Conservation (phyloP, 2,329 filamentous ascomycete species). For the Alternaria solani region DNA sequence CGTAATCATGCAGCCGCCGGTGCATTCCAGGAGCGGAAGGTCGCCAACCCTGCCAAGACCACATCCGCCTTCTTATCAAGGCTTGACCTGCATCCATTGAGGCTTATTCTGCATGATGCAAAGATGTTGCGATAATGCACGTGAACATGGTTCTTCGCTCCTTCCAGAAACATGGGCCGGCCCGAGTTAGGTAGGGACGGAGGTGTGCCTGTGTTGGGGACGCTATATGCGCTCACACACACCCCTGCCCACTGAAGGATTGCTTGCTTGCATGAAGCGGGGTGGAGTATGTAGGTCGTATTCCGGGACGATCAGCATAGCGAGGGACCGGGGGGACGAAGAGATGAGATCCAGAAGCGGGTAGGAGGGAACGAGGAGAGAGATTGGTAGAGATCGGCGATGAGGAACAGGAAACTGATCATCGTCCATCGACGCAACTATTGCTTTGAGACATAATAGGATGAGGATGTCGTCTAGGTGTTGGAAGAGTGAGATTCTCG, state of each 20-base stretch:
- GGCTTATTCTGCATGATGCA: background rate
- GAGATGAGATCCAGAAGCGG: background rate
- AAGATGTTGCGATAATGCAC: slow-evolving; percentile 1
- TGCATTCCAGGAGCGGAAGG: background rate
- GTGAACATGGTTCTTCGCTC: background rate
- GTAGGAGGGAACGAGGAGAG: background rate
- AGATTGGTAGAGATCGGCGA: slow-evolving; percentile 2
- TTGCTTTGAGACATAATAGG: background rate
- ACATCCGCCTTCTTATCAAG: background rate
- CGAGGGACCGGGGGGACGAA: background rate
- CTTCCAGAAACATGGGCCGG: slow-evolving; percentile 16
- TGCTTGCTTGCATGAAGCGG: background rate
- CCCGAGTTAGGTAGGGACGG: background rate
- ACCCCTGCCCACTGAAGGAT: background rate
- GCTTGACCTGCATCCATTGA: background rate
- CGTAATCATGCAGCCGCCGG: background rate
- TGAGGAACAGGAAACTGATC: slow-evolving; percentile 4
- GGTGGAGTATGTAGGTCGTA: background rate
- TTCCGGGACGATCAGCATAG: background rate
- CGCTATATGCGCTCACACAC: slow-evolving; percentile 3
- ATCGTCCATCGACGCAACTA: background rate
- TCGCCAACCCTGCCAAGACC: background rate
- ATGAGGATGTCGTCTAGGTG: background rate
- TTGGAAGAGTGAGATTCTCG: background rate
- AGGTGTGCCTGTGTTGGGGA: slow-evolving; percentile 7